These are phyloP conservation scores for Sporothrix brasiliensis DNA, from an alignment of 2,329 filamentous ascomycete genomes.

Conservation along the genomic window DNA sequence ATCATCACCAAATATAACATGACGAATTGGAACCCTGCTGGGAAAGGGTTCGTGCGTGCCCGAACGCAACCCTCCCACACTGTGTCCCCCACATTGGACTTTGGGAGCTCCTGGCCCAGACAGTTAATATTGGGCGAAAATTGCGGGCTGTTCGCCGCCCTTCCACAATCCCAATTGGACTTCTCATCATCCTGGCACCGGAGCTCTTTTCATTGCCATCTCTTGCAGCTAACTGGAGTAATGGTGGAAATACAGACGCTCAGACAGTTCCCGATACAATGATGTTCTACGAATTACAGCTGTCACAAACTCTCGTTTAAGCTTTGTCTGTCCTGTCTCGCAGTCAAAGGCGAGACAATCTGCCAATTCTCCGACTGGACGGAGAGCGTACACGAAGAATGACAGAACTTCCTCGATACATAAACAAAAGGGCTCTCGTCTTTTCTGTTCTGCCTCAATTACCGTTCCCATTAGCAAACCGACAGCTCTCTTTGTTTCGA, in stretches of 20 bases:
- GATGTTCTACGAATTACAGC: background rate
- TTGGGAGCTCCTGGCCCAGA: constrained; percentile 8
- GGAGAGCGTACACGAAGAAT: constrained; percentile 8
- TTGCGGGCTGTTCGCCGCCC: background rate
- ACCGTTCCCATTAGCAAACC: constrained; percentile 1
- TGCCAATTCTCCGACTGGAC: constrained; percentile 4
- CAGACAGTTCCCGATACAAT: background rate
- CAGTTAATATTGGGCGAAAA: background rate
- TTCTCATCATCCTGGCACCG: background rate
- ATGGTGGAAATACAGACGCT: background rate
- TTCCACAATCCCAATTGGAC: background rate
- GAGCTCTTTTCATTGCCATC: background rate
- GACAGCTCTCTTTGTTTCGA: constrained; percentile 26
- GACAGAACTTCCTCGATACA: background rate
- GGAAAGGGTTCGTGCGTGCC: constrained; percentile 20
- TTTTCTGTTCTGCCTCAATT: constrained; percentile 8
- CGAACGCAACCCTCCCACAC: background rate
- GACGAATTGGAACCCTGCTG: background rate
- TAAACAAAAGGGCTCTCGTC: background rate
- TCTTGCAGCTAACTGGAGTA: background rate
- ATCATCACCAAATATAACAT: constrained; percentile 30
- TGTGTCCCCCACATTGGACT: background rate
- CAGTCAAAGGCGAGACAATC: background rate
- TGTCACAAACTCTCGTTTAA: background rate
- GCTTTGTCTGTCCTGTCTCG: background rate